Percentiles rank a stretch among this genome's conserved stretches.
Conservation (phyloP, 2,329 filamentous ascomycete species). For the Pseudogymnoascus sp. region DNA sequence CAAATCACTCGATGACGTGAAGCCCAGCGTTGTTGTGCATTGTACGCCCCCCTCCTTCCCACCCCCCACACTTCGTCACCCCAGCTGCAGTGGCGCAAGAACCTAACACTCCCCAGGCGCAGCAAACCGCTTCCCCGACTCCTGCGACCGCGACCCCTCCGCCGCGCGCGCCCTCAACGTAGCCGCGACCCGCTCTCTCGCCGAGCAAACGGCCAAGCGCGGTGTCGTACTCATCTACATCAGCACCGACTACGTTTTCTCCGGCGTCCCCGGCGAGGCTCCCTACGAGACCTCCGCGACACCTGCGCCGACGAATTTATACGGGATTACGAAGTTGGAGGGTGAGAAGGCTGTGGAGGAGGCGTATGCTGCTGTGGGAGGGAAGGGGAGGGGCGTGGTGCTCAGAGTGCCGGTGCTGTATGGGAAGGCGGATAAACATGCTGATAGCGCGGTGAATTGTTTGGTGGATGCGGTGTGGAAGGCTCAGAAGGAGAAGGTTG, state of each 20-base stretch:
- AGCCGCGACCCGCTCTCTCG: conserved; percentile 57
- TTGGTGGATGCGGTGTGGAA: conserved; percentile 71
- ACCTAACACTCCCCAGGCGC: conserved; percentile 47
- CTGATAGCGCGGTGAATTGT: conserved; percentile 76
- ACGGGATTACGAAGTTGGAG: conserved; percentile 64
- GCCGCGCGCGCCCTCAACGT: conserved; percentile 69
- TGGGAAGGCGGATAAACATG: conserved; percentile 58
- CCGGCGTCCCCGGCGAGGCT: conserved; percentile 66
- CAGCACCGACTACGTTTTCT: conserved; percentile 75
- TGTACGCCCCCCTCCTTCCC: conserved; percentile 43
- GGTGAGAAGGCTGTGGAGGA: conserved; percentile 64
- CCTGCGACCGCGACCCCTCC: conserved; percentile 70
- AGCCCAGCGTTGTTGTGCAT: conserved; percentile 69
- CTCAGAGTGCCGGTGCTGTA: conserved; percentile 80
- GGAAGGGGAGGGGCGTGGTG: conserved; percentile 52
- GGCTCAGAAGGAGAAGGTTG: conserved; percentile 53
- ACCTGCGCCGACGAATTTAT: conserved; percentile 68
- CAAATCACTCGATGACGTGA: conserved; percentile 42
- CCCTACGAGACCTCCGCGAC: conserved; percentile 62
- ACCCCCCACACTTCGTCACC: no score
- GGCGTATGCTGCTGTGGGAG: conserved; percentile 41
- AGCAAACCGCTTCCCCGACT: conserved; percentile 80
- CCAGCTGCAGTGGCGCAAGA: no score
- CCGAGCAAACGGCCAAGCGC: conserved; percentile 53
- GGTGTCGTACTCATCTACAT: conserved; percentile 64